These are phyloP conservation scores for Paramecium tetraurelia DNA, from an alignment of 73 alveolate species.

Conservation along the genomic window DNA sequence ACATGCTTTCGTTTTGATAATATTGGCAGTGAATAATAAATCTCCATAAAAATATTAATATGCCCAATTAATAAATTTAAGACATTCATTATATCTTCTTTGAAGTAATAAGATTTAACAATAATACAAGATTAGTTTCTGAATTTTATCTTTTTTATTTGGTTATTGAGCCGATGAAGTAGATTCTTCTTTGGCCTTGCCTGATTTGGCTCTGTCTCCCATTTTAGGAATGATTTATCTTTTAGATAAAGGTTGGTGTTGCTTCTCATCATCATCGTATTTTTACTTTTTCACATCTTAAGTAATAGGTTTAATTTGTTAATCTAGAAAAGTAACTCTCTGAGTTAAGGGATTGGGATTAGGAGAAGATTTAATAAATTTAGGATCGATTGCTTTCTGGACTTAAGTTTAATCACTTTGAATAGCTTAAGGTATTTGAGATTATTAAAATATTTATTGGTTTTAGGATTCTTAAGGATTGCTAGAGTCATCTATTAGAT, in stretches of 20 bases:
- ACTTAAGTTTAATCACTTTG: not conserved
- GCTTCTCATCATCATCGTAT: not conserved
- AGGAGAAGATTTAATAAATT: not conserved
- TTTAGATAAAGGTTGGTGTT: not conserved
- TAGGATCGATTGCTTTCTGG: not conserved
- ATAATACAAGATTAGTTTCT: not conserved
- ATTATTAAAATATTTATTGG: not conserved
- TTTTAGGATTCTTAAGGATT: not conserved
- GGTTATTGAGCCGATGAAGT: not conserved
- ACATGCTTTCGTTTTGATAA: constrained; percentile 14
- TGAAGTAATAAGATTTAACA: not conserved
- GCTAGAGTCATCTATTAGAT: not conserved
- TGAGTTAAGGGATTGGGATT: not conserved
- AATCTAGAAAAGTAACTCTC: constrained; percentile 7
- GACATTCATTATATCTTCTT: constrained; percentile 42
- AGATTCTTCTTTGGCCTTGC: not conserved
- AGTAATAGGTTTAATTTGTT: not conserved
- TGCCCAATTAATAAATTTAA: constrained; percentile 30
- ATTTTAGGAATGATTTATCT: constrained; percentile 19
- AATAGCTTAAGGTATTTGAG: not conserved
- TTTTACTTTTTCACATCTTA: not conserved
- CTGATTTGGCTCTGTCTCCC: constrained; percentile 20
- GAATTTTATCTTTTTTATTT: constrained; percentile 30
- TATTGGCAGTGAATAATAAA: not conserved
- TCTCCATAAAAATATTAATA: constrained; percentile 24